Conservation (phyloP, 371 early-diverging fungal genomes). For the Ordospora colligata region DNA sequence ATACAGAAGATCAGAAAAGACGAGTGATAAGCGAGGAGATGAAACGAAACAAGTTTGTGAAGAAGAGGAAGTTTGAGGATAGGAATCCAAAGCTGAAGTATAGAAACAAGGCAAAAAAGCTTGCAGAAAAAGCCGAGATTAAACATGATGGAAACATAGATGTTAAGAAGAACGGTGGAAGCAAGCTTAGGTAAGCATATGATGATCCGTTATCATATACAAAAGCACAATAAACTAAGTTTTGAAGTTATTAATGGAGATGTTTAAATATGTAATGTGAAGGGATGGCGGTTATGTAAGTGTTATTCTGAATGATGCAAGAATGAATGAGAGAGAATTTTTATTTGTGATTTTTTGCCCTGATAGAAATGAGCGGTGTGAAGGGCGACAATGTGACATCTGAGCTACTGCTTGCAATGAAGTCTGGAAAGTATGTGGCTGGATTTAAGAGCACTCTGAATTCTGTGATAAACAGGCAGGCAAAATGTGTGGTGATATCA, state of each 20-base stretch:
- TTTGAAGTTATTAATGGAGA: too few species aligned
- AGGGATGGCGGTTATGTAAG: background rate
- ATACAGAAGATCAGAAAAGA: background rate
- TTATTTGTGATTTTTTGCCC: slow-evolving; percentile 1
- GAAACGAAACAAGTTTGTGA: slow-evolving; percentile 2
- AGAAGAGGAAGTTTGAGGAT: background rate
- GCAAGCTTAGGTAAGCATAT: background rate
- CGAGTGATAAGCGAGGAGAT: background rate
- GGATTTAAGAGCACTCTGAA: slow-evolving; percentile 58
- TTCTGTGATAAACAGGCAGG: slow-evolving; percentile 48
- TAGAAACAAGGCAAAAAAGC: background rate
- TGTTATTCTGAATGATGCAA: background rate
- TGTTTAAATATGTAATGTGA: background rate
- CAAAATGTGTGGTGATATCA: slow-evolving; percentile 59
- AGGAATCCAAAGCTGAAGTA: background rate
- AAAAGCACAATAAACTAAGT: too few species aligned
- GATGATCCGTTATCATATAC: too few species aligned
- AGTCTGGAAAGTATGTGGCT: slow-evolving; percentile 59
- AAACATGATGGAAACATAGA: slow-evolving; percentile 7
- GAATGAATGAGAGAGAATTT: background rate
- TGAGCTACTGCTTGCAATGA: slow-evolving; percentile 61
- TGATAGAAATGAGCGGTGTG: slow-evolving; percentile 35
- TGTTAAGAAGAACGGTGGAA: background rate
- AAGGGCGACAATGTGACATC: slow-evolving; percentile 36
- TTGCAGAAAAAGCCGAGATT: background rate